Percentiles rank a stretch among this genome's conserved stretches.
Evolutionary conservation across 225 moss, liverwort and hornwort species (phyloP).

Genomic region (Takakia lepidozioides): DNA sequence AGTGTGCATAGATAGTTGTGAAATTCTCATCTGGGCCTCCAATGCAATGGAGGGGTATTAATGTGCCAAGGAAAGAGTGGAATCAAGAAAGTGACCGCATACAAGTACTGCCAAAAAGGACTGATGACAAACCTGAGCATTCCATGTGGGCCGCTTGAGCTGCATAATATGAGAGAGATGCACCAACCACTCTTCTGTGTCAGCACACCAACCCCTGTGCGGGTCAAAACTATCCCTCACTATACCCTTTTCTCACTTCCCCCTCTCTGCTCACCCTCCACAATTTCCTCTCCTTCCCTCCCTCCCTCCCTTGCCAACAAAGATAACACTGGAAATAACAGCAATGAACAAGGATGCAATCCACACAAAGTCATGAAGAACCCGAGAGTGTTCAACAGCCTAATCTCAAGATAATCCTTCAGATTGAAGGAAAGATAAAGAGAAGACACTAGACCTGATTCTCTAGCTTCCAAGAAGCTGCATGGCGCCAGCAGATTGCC

Average conservation of each 20-base stretch:
- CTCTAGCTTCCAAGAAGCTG: constrained; percentile 29
- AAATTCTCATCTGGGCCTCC: background rate
- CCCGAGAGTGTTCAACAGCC: no score
- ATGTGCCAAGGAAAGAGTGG: no score
- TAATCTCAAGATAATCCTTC: no score
- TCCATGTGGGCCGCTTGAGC: constrained; percentile 40
- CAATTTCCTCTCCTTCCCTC: no score
- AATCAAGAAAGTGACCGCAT: no score
- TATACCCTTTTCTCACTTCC: no score
- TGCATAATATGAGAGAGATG: constrained; percentile 63
- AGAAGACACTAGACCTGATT: constrained; percentile 34
- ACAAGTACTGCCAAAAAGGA: background rate
- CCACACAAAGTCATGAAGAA: no score
- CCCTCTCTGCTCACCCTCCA: no score
- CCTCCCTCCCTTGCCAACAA: no score
- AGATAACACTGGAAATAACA: no score
- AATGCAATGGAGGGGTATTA: background rate
- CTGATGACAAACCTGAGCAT: constrained; percentile 36
- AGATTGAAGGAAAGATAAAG: no score
- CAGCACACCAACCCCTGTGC: constrained; percentile 69
- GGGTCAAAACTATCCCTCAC: constrained; percentile 26
- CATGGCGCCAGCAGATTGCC: constrained; percentile 84
- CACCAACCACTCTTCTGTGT: constrained; percentile 69
- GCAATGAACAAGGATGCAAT: no score
- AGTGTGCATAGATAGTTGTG: background rate